Base-by-base conservation (phyloP, 2,329 filamentous ascomycete species). In the Trichoderma atroviride region DNA sequence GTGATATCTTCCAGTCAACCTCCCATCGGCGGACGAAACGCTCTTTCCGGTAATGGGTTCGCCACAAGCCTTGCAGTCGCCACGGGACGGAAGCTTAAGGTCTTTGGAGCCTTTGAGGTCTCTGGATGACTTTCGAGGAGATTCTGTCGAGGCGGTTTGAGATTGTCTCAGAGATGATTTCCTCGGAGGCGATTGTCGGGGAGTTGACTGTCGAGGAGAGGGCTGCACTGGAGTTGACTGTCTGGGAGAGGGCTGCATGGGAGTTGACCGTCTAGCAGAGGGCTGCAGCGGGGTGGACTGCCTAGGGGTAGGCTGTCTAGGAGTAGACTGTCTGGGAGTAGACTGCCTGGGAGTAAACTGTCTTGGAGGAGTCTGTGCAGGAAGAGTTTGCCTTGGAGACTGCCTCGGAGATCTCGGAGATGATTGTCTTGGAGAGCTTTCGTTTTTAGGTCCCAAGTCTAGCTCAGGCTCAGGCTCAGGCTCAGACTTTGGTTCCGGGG, bases 1-100 rank as follows among this genome's bases (percentile, higher is more conserved):
- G 84, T 99, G 96, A 79, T 97, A 99, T 72, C 94, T 91, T 11
- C 96, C 96, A 0, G 93, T 97, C 29, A 99, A 84, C 29, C 94
- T 90, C 19, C 96, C 96, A 75, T 97, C 96, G 0, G 94, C 94
- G 16, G 94, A 97, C 40, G 95, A 97, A 69, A 99, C 90, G 1
- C 94, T 97, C 81, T 97, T 98, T 24, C 94, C 95, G 56, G 89
- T 87, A 74, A 99, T 98, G 7, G 86, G 83, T 57, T 91, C 83
- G 4, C 87, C 85, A 79, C 96, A 99, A 1, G 92, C 92, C 75
- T 93, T 92, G 82, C 96, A 99, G 71, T 88, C 88, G 2, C 93
- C 92, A 68, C 92, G 91, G 19, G 86, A 86, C 1, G 83, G 78
- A 13, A 80, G 71, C 24, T 77, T 75, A 11, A 81, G 77, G 37